These are phyloP conservation scores for Lentinula lateritia DNA, from an alignment of 768 basidiomycete genomes.

Conservation along the genomic window DNA sequence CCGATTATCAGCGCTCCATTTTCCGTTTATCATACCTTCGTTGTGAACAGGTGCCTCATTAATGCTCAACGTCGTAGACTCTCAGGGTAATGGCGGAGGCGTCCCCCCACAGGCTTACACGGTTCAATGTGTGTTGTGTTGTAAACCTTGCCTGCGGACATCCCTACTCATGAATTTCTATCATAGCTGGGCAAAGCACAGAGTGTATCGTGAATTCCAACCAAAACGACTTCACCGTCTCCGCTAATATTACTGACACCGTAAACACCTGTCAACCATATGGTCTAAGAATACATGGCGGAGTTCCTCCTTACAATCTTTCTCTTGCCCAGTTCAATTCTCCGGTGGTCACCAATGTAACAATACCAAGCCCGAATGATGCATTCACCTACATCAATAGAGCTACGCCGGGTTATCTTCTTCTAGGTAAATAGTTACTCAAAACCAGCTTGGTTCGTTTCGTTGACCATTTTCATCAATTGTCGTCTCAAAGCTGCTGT, in stretches of 20 bases:
- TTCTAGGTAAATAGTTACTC: conserved; percentile 30
- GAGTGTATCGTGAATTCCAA: conserved; percentile 21
- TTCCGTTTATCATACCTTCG: background rate
- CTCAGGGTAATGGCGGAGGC: conserved; percentile 29
- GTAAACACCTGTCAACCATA: conserved; percentile 35
- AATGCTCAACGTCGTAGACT: conserved; percentile 31
- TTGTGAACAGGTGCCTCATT: conserved; percentile 25
- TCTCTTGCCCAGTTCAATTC: conserved; percentile 27
- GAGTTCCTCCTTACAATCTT: conserved; percentile 34
- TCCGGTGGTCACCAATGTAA: conserved; percentile 30
- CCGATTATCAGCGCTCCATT: background rate
- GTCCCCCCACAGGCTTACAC: conserved; percentile 22
- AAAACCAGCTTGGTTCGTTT: background rate
- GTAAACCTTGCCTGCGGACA: background rate
- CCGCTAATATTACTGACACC: conserved; percentile 26
- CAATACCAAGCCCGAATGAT: conserved; percentile 25
- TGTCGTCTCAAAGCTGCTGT: conserved; percentile 24
- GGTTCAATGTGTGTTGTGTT: conserved; percentile 27
- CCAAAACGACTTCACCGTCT: conserved; percentile 24
- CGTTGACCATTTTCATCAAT: background rate
- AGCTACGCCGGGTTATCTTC: conserved; percentile 22
- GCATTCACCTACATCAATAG: conserved; percentile 31
- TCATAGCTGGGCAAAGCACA: conserved; percentile 24
- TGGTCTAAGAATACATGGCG: conserved; percentile 33
- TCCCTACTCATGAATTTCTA: background rate